Base-by-base conservation (phyloP, 352 stramenopile genomes). In the Phytophthora pistaciae region DNA sequence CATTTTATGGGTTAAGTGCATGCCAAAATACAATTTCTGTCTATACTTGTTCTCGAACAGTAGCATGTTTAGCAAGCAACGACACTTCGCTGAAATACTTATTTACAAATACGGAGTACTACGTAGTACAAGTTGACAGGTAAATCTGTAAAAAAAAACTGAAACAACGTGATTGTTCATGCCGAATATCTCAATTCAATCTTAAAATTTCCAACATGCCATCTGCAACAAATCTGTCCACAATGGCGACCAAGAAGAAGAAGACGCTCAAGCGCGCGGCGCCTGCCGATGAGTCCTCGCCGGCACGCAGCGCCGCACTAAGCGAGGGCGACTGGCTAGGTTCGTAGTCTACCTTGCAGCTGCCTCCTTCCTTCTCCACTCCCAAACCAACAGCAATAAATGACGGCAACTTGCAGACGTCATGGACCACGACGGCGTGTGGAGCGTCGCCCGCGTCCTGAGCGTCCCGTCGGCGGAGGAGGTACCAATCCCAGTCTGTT, bases 391-490 rank as follows among this genome's bases (percentile, higher is more conserved):
- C 16, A 16, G 18, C 5, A 20, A 23, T 25, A 54, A 36, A 60
- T 42, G 46, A 14, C 9, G 20, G 56, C 25, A 18, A 23, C 36
- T 21, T 29, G 6, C 40, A 90, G 83, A 90, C 56, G 80, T 88
- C 1, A 71, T 88, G 74, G 83, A 90, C 59, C 60, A 58, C 40
- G 78, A 84, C 54, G 83, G 80, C 29, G 75, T 84, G 42, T 90
- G 83, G 83, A 90, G 87, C 48, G 80, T 87, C n/a, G 80, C 80
- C 36, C 76, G 76, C 27, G 74, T 90, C 18, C 59, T 86, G 23
- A 56, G 44, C n/a, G 38, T 79, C 21, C 56, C 50, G 27, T 71
- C 74, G 1, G 9, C 49, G 16, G 60, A 44, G 9, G 60, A 69
- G 56, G 63, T 67, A 44, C n/a, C 1, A 23, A 3, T 16, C 38